These are phyloP conservation scores for Nigrospora oryzae DNA, from an alignment of 2,329 filamentous ascomycete species.

Conservation along the genomic window DNA sequence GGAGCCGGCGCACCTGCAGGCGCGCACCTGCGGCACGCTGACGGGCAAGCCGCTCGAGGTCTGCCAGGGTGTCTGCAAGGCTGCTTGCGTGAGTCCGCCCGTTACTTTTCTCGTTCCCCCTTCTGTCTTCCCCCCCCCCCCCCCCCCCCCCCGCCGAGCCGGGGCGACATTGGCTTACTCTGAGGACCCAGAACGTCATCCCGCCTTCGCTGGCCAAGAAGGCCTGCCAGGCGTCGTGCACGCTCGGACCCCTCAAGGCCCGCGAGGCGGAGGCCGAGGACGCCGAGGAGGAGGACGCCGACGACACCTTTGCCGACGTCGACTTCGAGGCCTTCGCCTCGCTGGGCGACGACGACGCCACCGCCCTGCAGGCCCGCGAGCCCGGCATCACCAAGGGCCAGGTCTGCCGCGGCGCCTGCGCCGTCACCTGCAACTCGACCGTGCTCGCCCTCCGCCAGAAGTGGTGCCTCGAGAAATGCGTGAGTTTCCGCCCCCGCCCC, in stretches of 20 bases:
- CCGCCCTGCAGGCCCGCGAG: neutral
- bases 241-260: no score
- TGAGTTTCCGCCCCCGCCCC: neutral
- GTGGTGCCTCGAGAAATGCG: neutral
- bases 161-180: neutral
- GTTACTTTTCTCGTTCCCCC: no score
- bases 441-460: neutral
- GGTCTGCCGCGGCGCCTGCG: conserved; percentile 1
- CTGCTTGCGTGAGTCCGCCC: no score
- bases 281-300: no score
- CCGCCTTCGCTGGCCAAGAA: neutral
- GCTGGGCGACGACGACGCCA: neutral
- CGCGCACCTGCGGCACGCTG: neutral
- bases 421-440: conserved; percentile 1
- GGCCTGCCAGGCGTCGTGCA: neutral
- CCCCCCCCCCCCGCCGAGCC: no score
- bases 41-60: no score
- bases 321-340: no score
- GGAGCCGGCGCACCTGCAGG: neutral
- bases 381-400: neutral
- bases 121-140: no score
- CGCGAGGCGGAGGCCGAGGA: no score
- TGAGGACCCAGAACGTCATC: neutral
- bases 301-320: no score
- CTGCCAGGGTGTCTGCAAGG: no score